Evolutionary conservation across 1,284 basidiomycete species (phyloP).

Genomic region (Sanghuangporus weigelae): DNA sequence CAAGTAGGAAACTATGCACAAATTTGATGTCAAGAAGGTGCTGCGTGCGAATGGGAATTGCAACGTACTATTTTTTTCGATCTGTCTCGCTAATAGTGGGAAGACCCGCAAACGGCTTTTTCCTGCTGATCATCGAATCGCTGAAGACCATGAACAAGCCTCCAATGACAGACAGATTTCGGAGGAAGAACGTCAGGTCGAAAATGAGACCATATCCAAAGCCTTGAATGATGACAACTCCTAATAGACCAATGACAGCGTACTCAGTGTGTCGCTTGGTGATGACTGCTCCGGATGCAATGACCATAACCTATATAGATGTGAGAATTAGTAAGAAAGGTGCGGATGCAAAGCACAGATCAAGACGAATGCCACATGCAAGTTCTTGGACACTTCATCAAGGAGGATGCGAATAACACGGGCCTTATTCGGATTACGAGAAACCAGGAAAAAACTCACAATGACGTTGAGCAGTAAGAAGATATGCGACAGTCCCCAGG

Average conservation of each 20-base stretch:
- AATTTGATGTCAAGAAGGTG: background rate
- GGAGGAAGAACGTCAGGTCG: constrained; percentile 99
- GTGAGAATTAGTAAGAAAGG: background rate
- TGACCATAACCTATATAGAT: constrained; percentile 76
- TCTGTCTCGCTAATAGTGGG: constrained; percentile 92
- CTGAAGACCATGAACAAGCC: constrained; percentile 98
- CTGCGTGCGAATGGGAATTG: background rate
- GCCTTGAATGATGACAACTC: constrained; percentile 92
- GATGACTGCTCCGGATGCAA: constrained; percentile 85
- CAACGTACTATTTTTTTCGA: constrained; percentile 91
- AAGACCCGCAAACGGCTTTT: constrained; percentile 88
- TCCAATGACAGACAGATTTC: constrained; percentile 88
- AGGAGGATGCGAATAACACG: background rate
- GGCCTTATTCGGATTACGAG: background rate
- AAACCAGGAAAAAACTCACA: constrained; percentile 47
- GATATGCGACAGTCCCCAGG: constrained; percentile 89
- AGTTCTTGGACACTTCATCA: background rate
- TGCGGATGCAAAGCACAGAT: background rate
- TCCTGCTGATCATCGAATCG: constrained; percentile 86
- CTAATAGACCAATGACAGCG: constrained; percentile 84
- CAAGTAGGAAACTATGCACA: constrained; percentile 80
- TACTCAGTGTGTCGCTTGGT: constrained; percentile 84
- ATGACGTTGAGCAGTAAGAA: constrained; percentile 92
- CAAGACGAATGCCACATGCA: background rate
- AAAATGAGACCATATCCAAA: constrained; percentile 94